Evolutionary conservation across 2,329 filamentous ascomycete genomes (phyloP).

Genomic region (Ophiocordyceps polyrhachis-furcata): DNA sequence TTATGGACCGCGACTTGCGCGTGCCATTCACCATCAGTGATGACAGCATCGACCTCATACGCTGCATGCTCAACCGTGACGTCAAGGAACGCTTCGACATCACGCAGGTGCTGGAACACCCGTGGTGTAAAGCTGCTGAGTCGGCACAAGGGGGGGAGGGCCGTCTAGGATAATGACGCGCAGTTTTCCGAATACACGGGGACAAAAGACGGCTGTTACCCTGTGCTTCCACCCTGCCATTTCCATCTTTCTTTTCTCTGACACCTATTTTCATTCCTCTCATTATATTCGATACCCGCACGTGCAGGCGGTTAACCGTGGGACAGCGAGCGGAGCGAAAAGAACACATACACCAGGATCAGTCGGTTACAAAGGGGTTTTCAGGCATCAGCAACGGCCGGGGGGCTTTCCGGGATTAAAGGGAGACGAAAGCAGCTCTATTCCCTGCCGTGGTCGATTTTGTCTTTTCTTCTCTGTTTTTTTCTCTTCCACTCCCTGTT

Average conservation of each 20-base stretch:
- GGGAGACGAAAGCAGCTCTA: neutral
- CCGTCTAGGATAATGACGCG: neutral
- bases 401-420: neutral
- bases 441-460: neutral
- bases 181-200: neutral
- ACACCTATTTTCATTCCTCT: too few species aligned
- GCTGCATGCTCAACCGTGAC: slow-evolving; percentile 81
- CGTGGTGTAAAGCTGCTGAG: slow-evolving; percentile 41
- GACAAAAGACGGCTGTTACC: neutral
- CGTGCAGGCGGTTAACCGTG: neutral
- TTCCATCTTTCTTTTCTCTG: neutral
- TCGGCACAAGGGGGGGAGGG: neutral
- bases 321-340: neutral
- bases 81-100: slow-evolving; percentile 73
- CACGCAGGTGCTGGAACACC: slow-evolving; percentile 68
- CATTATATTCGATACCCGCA: neutral
- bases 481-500: neutral
- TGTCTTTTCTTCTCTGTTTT: neutral
- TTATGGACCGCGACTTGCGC: slow-evolving; percentile 88
- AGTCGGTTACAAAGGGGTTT: neutral
- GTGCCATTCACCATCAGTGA: slow-evolving; percentile 81
- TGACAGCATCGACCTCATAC: slow-evolving; percentile 79
- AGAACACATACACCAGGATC: neutral
- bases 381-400: neutral
- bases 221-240: neutral